Evolutionary conservation across 2,329 filamentous ascomycete species (phyloP).

Genomic region (Aureobasidium sp.): DNA sequence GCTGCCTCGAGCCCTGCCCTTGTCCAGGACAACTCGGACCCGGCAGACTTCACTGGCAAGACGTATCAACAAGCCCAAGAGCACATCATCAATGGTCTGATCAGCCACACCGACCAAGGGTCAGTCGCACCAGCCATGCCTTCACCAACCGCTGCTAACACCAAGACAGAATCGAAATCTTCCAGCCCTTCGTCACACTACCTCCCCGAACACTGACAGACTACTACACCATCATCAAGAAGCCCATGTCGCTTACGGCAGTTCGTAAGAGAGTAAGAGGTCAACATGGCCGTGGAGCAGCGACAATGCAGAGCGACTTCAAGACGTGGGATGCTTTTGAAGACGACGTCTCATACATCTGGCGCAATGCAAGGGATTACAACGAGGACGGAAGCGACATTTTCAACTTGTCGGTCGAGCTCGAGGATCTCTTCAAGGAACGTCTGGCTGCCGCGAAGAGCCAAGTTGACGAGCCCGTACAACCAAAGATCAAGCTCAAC

Average conservation of each 20-base stretch:
- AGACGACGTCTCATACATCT: constrained; percentile 69
- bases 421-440: constrained; percentile 65
- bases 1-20: not conserved
- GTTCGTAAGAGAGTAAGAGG: constrained; percentile 71
- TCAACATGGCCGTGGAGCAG: constrained; percentile 56
- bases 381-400: constrained; percentile 90
- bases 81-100: constrained; percentile 67
- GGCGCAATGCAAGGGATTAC: constrained; percentile 80
- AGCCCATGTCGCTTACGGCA: constrained; percentile 69
- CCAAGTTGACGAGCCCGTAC: constrained; percentile 60
- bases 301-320: constrained; percentile 56
- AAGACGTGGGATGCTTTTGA: constrained; percentile 78
- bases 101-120: constrained; percentile 58
- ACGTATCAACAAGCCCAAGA: constrained; percentile 80
- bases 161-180: constrained; percentile 54
- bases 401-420: constrained; percentile 63
- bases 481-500: constrained; percentile 74
- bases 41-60: constrained; percentile 56
- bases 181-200: constrained; percentile 67
- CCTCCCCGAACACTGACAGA: constrained; percentile 69
- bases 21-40: not conserved
- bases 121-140: constrained; percentile 31
- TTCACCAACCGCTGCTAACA: constrained; percentile 12
- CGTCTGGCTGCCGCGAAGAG: constrained; percentile 64
- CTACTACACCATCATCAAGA: constrained; percentile 76